Conservation (phyloP, 345 rosid genomes). For the Streptanthus diversifolius region DNA sequence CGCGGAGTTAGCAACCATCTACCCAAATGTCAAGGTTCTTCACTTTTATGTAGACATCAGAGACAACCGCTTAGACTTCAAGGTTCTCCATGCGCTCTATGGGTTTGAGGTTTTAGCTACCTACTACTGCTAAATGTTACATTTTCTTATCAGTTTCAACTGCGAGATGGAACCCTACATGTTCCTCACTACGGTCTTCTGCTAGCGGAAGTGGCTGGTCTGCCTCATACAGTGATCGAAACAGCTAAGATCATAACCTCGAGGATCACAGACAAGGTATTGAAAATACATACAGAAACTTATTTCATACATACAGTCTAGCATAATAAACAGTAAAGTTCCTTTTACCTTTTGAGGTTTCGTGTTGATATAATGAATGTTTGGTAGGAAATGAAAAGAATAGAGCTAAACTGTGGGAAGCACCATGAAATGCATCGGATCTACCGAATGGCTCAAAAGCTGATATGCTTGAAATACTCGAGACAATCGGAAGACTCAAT, state of each 20-base stretch:
- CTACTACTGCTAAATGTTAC: constrained; percentile 5
- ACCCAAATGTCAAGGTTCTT: constrained; percentile 81
- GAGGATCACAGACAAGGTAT: constrained; percentile 62
- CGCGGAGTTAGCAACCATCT: constrained; percentile 72
- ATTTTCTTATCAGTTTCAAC: constrained; percentile 55
- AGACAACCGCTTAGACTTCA: constrained; percentile 79
- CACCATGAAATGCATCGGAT: constrained; percentile 43
- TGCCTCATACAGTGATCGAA: constrained; percentile 77
- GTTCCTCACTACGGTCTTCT: constrained; percentile 86
- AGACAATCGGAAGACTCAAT: constrained; percentile 58
- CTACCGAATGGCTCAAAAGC: constrained; percentile 58
- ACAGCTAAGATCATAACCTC: constrained; percentile 72
- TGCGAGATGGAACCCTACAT: constrained; percentile 67
- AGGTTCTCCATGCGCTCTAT: constrained; percentile 43
- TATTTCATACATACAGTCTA: neutral
- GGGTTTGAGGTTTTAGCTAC: neutral
- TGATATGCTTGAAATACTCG: constrained; percentile 72
- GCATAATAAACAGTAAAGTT: neutral
- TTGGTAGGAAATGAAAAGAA: constrained; percentile 56
- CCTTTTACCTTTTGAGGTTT: neutral
- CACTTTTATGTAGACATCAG: constrained; percentile 69
- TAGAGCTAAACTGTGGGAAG: constrained; percentile 60
- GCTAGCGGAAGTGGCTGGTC: constrained; percentile 80
- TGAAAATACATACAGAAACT: neutral
- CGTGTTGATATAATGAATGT: neutral